These are phyloP conservation scores for Penicillium polonicum DNA, from an alignment of 2,329 filamentous ascomycete genomes.

Conservation along the genomic window DNA sequence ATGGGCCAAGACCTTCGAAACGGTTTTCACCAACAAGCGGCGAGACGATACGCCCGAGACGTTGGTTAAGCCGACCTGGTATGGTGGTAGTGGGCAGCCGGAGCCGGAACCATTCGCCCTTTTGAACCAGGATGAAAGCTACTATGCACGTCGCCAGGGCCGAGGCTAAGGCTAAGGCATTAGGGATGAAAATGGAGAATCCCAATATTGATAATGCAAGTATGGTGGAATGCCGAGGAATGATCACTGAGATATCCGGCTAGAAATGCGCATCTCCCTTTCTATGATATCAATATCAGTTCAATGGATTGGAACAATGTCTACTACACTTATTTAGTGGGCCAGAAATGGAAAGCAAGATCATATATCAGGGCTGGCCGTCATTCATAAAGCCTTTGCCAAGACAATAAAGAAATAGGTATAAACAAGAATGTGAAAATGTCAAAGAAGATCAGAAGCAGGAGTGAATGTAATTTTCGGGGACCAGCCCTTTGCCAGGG, in stretches of 20 bases:
- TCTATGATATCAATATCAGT: not conserved
- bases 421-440: not conserved
- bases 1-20: conserved; percentile 45
- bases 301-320: not conserved
- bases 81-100: conserved; percentile 32
- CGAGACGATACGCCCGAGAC: conserved; percentile 30
- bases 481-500: not conserved
- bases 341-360: not conserved
- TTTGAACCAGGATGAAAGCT: conserved; percentile 35
- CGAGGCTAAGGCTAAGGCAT: not conserved
- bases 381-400: conserved; percentile 13
- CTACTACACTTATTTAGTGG: not conserved
- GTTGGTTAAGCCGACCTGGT: conserved; percentile 10
- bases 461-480: not conserved
- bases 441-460: not conserved
- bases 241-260: not conserved
- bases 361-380: not conserved
- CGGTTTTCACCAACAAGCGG: conserved; percentile 29
- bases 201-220: not conserved
- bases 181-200: not conserved
- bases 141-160: conserved; percentile 19
- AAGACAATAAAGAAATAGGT: not conserved
- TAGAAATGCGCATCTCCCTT: not conserved
- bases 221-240: not conserved
- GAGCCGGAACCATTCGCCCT: conserved; percentile 36